Evolutionary conservation across 139 green algal genomes (phyloP), one percentile per base, ranked within the genome.

Genomic region (Picochlorum sp.): DNA sequence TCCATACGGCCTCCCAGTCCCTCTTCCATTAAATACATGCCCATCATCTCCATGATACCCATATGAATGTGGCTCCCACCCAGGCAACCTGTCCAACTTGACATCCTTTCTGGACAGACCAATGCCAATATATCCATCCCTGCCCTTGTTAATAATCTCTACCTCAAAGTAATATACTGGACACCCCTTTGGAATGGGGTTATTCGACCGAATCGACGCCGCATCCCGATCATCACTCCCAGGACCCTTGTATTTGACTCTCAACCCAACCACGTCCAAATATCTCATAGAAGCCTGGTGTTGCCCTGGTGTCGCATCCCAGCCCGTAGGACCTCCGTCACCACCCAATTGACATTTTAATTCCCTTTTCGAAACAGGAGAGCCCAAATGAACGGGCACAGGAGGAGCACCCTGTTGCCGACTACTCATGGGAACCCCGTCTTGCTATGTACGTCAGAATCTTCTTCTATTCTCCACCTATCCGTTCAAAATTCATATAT

Each of bases 151-250:
- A 2, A 85, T 28, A 1, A 95, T 66, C 3, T 67, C 60, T 31
- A 91, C 68, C 51, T 96, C 88, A 59, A 83, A 96, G 24, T 90
- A 94, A 57, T 83, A 96, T 0, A 96, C 51, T 10, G 80, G 72
- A 16, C 65, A 67, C 52, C 84, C 77, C 0, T 51, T 4, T 0
- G 88, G 84, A 2, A 87, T 66, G 0, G 85, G 78, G 59, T 85
- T 45, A 72, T 94, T 81, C 38, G 88, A 64, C 7, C 84, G 76
- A 11, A 90, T 67, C 10, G 81, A 74, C 7, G 87, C 88, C 18
- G 88, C 87, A 52, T 93, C 79, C 1, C 60, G 60, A 69, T 94
- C 87, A 2, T 80, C 71, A 16, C 74, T 68, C 3, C 83, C 84
- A 16, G 83, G 79, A 2, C 85, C 85, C 75, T 31, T 68, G 50